A percentile compares a stretch with the other conserved stretches of the same genome.
These are phyloP conservation scores for Trichosporon sp. DNA, from an alignment of 1,284 basidiomycete genomes.

Conservation along the genomic window DNA sequence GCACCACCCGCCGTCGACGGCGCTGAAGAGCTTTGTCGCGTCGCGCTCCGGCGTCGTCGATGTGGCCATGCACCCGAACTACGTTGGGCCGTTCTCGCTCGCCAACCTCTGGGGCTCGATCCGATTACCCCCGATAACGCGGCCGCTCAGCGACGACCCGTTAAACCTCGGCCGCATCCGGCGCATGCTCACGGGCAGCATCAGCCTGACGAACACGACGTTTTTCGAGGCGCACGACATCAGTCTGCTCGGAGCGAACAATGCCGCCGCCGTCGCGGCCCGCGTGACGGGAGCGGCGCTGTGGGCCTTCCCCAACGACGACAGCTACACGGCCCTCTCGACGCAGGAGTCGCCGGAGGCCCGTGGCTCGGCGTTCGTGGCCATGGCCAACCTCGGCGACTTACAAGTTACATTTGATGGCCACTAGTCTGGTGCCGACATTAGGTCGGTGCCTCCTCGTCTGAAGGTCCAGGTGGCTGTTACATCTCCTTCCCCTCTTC, in stretches of 20 bases:
- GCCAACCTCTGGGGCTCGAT: conserved; percentile 37
- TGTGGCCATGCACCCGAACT: conserved; percentile 40
- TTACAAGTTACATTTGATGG: conserved; percentile 39
- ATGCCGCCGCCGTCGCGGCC: conserved; percentile 11
- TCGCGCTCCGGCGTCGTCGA: conserved; percentile 36
- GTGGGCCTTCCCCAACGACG: conserved; percentile 19
- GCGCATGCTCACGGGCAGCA: conserved; percentile 21
- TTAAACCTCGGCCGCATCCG: conserved; percentile 18
- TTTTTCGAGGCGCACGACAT: conserved; percentile 23
- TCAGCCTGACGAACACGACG: conserved; percentile 21
- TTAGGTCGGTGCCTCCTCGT: no score
- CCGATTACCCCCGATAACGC: conserved; percentile 23
- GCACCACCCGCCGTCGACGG: conserved; percentile 32
- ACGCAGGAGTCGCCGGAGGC: conserved; percentile 19
- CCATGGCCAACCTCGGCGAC: conserved; percentile 35
- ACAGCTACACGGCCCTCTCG: neutral
- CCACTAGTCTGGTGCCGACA: no score
- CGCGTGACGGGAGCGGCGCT: conserved; percentile 30
- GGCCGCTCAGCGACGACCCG: conserved; percentile 22
- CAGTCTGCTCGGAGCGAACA: conserved; percentile 19
- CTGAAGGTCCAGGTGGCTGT: no score
- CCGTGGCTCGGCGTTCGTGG: conserved; percentile 26
- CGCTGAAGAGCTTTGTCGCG: conserved; percentile 27
- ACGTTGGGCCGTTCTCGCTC: conserved; percentile 40
- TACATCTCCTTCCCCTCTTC: neutral